Evolutionary conservation across 2,329 filamentous ascomycete genomes (phyloP).

Genomic region (Neurospora sp.): DNA sequence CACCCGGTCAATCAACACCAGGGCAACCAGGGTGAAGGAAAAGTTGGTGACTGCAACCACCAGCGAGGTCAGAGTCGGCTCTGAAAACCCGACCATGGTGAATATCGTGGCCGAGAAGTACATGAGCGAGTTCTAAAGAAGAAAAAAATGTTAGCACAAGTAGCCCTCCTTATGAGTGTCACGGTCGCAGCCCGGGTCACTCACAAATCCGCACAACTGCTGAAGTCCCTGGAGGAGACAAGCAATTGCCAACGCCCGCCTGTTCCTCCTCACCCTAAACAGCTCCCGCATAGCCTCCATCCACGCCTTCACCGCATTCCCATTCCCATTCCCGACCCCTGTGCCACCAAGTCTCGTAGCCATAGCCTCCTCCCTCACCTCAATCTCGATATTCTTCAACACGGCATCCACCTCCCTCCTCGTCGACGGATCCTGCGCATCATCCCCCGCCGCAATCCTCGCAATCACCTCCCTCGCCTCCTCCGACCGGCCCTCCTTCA

Average conservation of each 20-base stretch:
- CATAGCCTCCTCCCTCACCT: conserved; percentile 56
- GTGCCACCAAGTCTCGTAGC: conserved; percentile 37
- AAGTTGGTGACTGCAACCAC: conserved; percentile 76
- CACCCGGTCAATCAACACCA: conserved; percentile 68
- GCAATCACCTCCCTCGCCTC: conserved; percentile 57
- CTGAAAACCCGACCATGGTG: conserved; percentile 64
- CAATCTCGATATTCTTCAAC: conserved; percentile 60
- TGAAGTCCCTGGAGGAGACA: conserved; percentile 81
- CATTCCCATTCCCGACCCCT: conserved; percentile 23
- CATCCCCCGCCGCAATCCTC: conserved; percentile 38
- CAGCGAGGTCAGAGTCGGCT: conserved; percentile 70
- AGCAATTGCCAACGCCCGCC: conserved; percentile 71
- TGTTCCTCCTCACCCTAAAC: conserved; percentile 50
- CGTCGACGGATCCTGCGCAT: conserved; percentile 38
- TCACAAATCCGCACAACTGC: conserved; percentile 75
- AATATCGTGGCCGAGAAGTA: conserved; percentile 85
- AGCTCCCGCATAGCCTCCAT: conserved; percentile 43
- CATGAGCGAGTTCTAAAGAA: conserved; percentile 69
- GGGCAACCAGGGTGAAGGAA: conserved; percentile 63
- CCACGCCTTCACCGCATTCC: conserved; percentile 21
- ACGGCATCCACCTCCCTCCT: conserved; percentile 32
- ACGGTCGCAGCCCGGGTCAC: conserved; percentile 20
- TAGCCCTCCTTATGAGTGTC: background rate
- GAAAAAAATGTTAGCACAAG: background rate
- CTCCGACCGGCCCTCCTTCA: conserved; percentile 53